These are phyloP conservation scores for Fusarium lateritium DNA, from an alignment of 2,329 filamentous ascomycete species.

Conservation along the genomic window DNA sequence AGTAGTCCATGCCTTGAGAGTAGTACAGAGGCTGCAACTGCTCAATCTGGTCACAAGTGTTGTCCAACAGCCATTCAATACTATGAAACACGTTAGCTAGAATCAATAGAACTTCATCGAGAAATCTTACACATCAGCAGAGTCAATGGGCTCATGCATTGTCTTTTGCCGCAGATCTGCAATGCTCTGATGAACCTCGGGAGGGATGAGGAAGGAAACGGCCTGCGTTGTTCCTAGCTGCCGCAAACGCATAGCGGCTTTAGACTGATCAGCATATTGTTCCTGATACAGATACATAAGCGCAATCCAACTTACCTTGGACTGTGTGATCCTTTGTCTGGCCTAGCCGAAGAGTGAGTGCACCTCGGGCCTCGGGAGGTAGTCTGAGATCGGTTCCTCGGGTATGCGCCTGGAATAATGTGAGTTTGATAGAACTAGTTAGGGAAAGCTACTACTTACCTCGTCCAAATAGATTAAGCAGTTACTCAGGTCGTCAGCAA, in stretches of 20 bases:
- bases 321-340: constrained; percentile 72
- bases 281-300: too few species aligned
- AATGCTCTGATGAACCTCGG: constrained; percentile 74
- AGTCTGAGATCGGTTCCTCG: constrained; percentile 71
- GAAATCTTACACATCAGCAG: constrained; percentile 52
- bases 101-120: not conserved
- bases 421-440: not conserved
- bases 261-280: constrained; percentile 3
- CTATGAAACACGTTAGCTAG: constrained; percentile 25
- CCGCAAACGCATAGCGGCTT: constrained; percentile 75
- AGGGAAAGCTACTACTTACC: constrained; percentile 54
- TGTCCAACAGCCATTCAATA: constrained; percentile 71
- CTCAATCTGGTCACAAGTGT: constrained; percentile 72
- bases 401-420: constrained; percentile 37
- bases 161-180: constrained; percentile 57
- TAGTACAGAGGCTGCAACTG: constrained; percentile 71
- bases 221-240: constrained; percentile 70
- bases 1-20: constrained; percentile 73
- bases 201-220: constrained; percentile 68
- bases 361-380: constrained; percentile 62
- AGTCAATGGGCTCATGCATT: constrained; percentile 43
- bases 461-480: constrained; percentile 71
- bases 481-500: constrained; percentile 36
- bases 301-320: constrained; percentile 55
- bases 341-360: constrained; percentile 69